phyloP scores from a whole-genome alignment of 495 filamentous ascomycete species.

The Ascodesmis nigricans region DNA sequence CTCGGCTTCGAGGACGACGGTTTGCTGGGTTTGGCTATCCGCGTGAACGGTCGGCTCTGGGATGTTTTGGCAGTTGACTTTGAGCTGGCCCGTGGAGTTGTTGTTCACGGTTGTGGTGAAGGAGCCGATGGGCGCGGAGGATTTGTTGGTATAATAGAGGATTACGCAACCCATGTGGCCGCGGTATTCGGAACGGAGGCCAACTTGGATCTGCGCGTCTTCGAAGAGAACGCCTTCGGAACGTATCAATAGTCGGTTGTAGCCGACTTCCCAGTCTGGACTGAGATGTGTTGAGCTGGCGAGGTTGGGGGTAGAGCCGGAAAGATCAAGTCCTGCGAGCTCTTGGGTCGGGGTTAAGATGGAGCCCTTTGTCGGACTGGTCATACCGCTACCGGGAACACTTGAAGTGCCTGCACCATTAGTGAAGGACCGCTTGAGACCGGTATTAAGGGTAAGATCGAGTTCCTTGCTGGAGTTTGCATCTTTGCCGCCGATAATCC shows the following conservation, averaged over 20 bases:
- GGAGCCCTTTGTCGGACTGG: conserved; percentile 22
- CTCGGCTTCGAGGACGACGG: conserved; percentile 76
- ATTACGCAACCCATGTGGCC: conserved; percentile 86
- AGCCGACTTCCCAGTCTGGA: conserved; percentile 85
- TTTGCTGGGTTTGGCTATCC: conserved; percentile 68
- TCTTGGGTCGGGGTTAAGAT: conserved; percentile 29
- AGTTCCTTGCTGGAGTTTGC: conserved; percentile 70
- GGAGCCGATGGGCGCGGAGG: conserved; percentile 54
- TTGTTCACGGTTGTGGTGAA: conserved; percentile 84
- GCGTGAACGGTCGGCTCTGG: conserved; percentile 64
- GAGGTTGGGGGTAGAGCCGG: conserved; percentile 46
- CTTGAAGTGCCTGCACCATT: conserved; percentile 24
- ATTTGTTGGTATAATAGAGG: conserved; percentile 87
- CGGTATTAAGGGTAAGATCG: conserved; percentile 56
- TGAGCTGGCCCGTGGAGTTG: conserved; percentile 48
- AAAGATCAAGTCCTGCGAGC: conserved; percentile 64
- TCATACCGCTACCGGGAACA: conserved; percentile 31
- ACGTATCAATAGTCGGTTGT: conserved; percentile 56
- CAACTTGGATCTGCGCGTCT: conserved; percentile 83
- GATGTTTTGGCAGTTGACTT: conserved; percentile 62
- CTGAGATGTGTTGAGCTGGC: conserved; percentile 81
- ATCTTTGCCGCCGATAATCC: conserved; percentile 86
- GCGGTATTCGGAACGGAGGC: conserved; percentile 81
- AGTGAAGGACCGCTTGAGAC: conserved; percentile 65
- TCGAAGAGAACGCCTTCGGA: conserved; percentile 82